Evolutionary conservation across 345 rosid genomes (phyloP).

Genomic region (Moricandia moricandioides): DNA sequence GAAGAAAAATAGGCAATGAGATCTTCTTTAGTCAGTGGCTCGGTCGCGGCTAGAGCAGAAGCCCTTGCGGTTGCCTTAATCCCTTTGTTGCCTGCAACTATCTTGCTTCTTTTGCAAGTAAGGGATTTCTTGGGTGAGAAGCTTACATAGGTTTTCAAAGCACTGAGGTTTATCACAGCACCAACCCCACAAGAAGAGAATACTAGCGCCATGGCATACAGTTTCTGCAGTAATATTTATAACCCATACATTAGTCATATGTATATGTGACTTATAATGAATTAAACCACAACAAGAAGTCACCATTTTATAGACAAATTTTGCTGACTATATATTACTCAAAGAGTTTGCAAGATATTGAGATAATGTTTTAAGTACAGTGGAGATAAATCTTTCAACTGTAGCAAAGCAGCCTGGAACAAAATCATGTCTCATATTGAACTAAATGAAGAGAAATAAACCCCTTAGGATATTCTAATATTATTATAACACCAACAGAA

Average conservation of each 20-base stretch:
- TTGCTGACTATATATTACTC: not conserved
- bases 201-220: not conserved
- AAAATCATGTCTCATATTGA: not conserved
- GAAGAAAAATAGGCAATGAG: not conserved
- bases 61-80: not conserved
- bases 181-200: not conserved
- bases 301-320: not conserved
- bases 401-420: not conserved
- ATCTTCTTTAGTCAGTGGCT: slow-evolving; percentile 1
- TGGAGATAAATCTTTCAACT: not conserved
- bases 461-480: not conserved
- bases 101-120: not conserved
- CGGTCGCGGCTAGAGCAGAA: not conserved
- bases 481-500: not conserved
- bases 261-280: not conserved
- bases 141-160: not conserved
- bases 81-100: not conserved
- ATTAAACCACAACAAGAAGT: not conserved
- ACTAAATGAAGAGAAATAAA: not conserved
- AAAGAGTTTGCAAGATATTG: not conserved
- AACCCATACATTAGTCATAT: not conserved
- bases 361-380: not conserved
- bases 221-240: slow-evolving; percentile 12
- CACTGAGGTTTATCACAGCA: not conserved
- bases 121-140: not conserved